Evolutionary conservation across 306 rosid species (phyloP).

Genomic region (Prinsepia uniflora): DNA sequence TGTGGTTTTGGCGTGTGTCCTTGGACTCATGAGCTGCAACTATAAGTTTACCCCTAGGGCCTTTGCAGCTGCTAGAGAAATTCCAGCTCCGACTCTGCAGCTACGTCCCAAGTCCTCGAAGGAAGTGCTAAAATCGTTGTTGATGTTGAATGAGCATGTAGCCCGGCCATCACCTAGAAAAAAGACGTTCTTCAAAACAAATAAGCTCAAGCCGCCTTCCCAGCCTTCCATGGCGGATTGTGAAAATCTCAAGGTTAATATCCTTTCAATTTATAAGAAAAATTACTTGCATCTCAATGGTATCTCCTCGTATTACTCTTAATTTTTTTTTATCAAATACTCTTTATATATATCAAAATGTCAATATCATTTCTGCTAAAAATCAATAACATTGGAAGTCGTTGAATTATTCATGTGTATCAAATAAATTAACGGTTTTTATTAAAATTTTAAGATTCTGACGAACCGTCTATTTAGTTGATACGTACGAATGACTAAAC

Average conservation of each 20-base stretch:
- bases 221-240: background rate
- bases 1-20: conserved; percentile 22
- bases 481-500: too few species aligned
- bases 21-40: conserved; percentile 20
- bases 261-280: background rate
- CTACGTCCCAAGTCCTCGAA: background rate
- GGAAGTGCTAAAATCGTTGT: background rate
- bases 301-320: background rate
- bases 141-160: background rate
- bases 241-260: background rate
- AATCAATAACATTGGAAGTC: too few species aligned
- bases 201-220: background rate
- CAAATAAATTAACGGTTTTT: too few species aligned
- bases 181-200: background rate
- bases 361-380: too few species aligned
- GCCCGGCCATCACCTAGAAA: background rate
- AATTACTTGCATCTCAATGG: background rate
- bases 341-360: too few species aligned
- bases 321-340: too few species aligned
- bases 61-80: background rate
- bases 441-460: too few species aligned
- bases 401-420: too few species aligned
- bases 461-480: too few species aligned
- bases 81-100: too few species aligned
- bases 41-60: background rate